Percentiles rank a stretch among this genome's conserved stretches.
Conservation (phyloP, 2,329 filamentous ascomycete species). For the Hymenoscyphus repandus region DNA sequence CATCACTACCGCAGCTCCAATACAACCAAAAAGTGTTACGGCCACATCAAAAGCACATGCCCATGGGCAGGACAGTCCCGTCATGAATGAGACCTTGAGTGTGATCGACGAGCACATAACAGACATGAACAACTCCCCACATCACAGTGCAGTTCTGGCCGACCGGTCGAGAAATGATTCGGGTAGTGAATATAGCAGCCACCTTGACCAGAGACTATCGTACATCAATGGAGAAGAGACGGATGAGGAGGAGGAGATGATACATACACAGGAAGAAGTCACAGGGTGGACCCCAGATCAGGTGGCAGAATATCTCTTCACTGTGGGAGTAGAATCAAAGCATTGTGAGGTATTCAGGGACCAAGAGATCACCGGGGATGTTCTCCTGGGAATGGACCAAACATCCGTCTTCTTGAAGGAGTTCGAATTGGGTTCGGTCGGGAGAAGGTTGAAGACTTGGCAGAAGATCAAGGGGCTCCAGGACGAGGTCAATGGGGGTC, state of each 20-base stretch:
- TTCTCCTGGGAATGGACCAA: slow-evolving; percentile 91
- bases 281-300: slow-evolving; percentile 72
- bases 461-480: slow-evolving; percentile 91
- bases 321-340: slow-evolving; percentile 75
- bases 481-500: slow-evolving; percentile 67
- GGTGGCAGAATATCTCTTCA: slow-evolving; percentile 85
- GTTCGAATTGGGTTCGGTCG: slow-evolving; percentile 88
- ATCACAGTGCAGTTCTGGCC: slow-evolving; percentile 36
- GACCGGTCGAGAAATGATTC: slow-evolving; percentile 64
- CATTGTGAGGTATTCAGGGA: slow-evolving; percentile 94
- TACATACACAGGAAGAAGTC: slow-evolving; percentile 70
- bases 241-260: slow-evolving; percentile 77
- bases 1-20: slow-evolving; percentile 20
- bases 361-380: slow-evolving; percentile 93
- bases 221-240: slow-evolving; percentile 94
- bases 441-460: slow-evolving; percentile 87
- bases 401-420: slow-evolving; percentile 93
- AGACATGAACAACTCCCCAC: slow-evolving; percentile 58
- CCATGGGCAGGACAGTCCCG: slow-evolving; percentile 59
- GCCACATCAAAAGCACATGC: slow-evolving; percentile 42
- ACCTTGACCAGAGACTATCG: slow-evolving; percentile 70
- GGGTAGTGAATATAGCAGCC: slow-evolving; percentile 83
- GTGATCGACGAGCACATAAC: slow-evolving; percentile 98
- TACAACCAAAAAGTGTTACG: slow-evolving; percentile 33
- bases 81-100: slow-evolving; percentile 90